These are phyloP conservation scores for Papiliotrema terrestris DNA, from an alignment of 1,284 basidiomycete genomes.

Conservation along the genomic window DNA sequence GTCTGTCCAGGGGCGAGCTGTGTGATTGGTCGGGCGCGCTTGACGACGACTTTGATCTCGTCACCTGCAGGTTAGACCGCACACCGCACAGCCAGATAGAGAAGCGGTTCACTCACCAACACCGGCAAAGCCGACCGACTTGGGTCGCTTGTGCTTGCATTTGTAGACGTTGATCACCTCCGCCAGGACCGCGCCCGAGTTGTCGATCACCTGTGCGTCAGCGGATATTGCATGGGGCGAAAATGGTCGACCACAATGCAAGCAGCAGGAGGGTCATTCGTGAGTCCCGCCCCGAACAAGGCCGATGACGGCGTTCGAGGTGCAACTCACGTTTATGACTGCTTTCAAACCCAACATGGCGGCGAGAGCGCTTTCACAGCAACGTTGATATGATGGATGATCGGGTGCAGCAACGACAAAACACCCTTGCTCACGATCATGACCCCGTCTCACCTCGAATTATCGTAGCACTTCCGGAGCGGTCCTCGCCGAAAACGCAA, in stretches of 20 bases:
- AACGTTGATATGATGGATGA: too few species aligned
- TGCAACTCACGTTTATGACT: slow-evolving; percentile 5
- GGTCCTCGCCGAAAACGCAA: too few species aligned
- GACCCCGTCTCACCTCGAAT: too few species aligned
- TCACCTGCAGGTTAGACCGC: slow-evolving; percentile 64
- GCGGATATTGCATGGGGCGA: not conserved
- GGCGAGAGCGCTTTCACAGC: not conserved
- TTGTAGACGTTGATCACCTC: slow-evolving; percentile 98
- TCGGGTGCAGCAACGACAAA: too few species aligned
- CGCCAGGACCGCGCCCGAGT: slow-evolving; percentile 92
- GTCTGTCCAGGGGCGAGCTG: slow-evolving; percentile 30
- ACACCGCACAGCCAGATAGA: not conserved
- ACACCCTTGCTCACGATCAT: too few species aligned
- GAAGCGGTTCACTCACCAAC: slow-evolving; percentile 50
- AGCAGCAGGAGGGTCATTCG: not conserved
- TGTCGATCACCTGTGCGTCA: slow-evolving; percentile 71
- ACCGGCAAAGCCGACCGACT: slow-evolving; percentile 65
- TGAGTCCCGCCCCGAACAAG: not conserved
- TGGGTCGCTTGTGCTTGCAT: slow-evolving; percentile 62
- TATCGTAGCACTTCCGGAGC: too few species aligned
- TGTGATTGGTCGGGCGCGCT: slow-evolving; percentile 78
- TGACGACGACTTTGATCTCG: slow-evolving; percentile 95
- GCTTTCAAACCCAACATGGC: slow-evolving; percentile 7
- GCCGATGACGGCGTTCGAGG: too few species aligned
- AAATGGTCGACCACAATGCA: not conserved